Percentiles rank a stretch among this genome's conserved stretches.
phyloP scores from a whole-genome alignment of 768 basidiomycete species.

The Mycena capillaripes region DNA sequence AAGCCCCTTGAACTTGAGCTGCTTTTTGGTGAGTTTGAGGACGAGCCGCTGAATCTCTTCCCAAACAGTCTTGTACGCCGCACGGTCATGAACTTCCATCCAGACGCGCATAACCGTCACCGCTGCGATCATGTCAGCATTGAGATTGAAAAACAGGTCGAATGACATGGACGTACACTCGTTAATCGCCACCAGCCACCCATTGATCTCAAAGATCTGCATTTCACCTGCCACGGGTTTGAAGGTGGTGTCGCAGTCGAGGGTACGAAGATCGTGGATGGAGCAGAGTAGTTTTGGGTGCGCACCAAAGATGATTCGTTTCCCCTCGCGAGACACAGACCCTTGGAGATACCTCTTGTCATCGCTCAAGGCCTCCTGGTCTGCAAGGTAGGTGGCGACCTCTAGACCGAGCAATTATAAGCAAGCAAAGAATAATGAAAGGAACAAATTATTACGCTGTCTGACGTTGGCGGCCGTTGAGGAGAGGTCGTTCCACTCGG shows the following conservation, averaged over 20 bases:
- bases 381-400: slow-evolving; percentile 14
- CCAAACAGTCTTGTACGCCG: slow-evolving; percentile 15
- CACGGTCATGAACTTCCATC: slow-evolving; percentile 28
- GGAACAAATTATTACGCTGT: slow-evolving; percentile 18
- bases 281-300: slow-evolving; percentile 5
- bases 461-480: not conserved
- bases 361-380: slow-evolving; percentile 15
- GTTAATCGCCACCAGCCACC: slow-evolving; percentile 27
- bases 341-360: slow-evolving; percentile 23
- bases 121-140: slow-evolving; percentile 10
- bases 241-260: slow-evolving; percentile 30
- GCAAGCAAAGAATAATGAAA: not conserved
- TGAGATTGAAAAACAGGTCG: not conserved
- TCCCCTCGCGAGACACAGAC: slow-evolving; percentile 22
- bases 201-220: slow-evolving; percentile 29
- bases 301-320: slow-evolving; percentile 25
- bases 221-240: slow-evolving; percentile 20
- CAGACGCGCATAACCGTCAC: slow-evolving; percentile 29
- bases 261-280: slow-evolving; percentile 24
- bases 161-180: slow-evolving; percentile 1
- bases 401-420: slow-evolving; percentile 19
- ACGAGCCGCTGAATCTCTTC: slow-evolving; percentile 27
- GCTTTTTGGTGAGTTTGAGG: slow-evolving; percentile 13
- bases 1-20: slow-evolving; percentile 18
- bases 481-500: slow-evolving; percentile 2